These are phyloP conservation scores for Calonectria leucothoes DNA, from an alignment of 2,329 filamentous ascomycete species.

Conservation along the genomic window DNA sequence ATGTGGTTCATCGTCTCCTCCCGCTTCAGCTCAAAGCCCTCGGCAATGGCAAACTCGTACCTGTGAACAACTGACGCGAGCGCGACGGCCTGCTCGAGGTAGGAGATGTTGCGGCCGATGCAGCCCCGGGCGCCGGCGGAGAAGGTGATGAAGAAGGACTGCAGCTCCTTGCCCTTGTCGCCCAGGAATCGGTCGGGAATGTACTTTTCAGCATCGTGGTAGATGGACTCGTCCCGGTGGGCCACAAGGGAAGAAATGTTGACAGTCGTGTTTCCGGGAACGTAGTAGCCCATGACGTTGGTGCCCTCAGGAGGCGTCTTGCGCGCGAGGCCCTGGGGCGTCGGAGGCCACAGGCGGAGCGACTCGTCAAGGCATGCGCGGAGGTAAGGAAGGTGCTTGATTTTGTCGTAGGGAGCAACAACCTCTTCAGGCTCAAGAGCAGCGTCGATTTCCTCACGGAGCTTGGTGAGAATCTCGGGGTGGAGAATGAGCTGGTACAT, in stretches of 20 bases:
- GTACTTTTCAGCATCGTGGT: constrained; percentile 52
- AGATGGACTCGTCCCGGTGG: constrained; percentile 53
- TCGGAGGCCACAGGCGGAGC: constrained; percentile 47
- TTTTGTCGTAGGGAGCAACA: constrained; percentile 60
- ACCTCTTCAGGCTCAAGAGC: constrained; percentile 55
- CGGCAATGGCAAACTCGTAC: constrained; percentile 50
- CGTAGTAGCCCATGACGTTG: constrained; percentile 44
- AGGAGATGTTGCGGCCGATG: constrained; percentile 52
- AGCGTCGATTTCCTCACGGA: constrained; percentile 58
- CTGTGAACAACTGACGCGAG: constrained; percentile 55
- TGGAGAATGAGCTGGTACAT: constrained; percentile 63
- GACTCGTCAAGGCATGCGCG: constrained; percentile 63
- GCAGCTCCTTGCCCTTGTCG: constrained; percentile 47
- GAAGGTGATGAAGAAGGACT: constrained; percentile 54
- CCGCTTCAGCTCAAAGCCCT: constrained; percentile 27
- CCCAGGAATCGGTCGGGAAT: constrained; percentile 55
- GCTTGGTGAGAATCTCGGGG: constrained; percentile 49
- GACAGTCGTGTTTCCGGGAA: constrained; percentile 52
- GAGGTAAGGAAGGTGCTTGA: constrained; percentile 63
- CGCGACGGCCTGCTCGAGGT: constrained; percentile 58
- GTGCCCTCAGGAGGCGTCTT: constrained; percentile 42
- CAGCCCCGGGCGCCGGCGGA: constrained; percentile 54
- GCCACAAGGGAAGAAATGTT: constrained; percentile 50
- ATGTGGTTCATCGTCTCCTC: constrained; percentile 33
- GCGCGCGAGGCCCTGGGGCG: constrained; percentile 39